These are phyloP conservation scores for Cudoniella acicularis DNA, from an alignment of 495 filamentous ascomycete genomes.

Conservation along the genomic window DNA sequence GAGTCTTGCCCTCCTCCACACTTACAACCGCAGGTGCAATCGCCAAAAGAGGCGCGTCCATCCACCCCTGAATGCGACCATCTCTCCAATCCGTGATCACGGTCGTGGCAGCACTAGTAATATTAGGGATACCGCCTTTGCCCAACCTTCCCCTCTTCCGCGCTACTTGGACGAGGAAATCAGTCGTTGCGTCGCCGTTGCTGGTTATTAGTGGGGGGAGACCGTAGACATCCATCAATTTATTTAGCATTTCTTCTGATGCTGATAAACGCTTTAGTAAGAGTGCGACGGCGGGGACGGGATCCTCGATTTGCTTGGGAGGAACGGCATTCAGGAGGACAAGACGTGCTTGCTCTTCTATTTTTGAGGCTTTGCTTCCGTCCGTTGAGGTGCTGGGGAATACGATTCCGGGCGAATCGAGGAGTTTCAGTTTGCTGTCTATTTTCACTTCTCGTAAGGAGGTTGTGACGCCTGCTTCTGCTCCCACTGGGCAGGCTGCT, in stretches of 20 bases:
- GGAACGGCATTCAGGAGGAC: constrained; percentile 88
- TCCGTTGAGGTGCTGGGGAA: constrained; percentile 59
- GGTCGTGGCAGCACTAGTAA: constrained; percentile 81
- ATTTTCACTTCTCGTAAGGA: constrained; percentile 85
- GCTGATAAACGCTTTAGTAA: constrained; percentile 73
- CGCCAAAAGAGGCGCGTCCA: constrained; percentile 62
- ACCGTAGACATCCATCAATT: constrained; percentile 76
- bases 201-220: constrained; percentile 70
- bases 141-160: constrained; percentile 87
- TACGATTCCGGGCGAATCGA: constrained; percentile 94
- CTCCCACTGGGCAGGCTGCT: constrained; percentile 79
- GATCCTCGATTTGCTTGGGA: constrained; percentile 90
- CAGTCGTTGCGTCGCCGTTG: constrained; percentile 72
- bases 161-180: constrained; percentile 92
- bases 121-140: constrained; percentile 85
- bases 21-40: constrained; percentile 39
- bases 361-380: constrained; percentile 54
- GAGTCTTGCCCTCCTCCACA: constrained; percentile 29
- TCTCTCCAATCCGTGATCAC: constrained; percentile 96
- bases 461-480: constrained; percentile 92
- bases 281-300: constrained; percentile 77
- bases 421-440: constrained; percentile 88
- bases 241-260: constrained; percentile 65
- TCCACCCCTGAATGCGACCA: constrained; percentile 92
- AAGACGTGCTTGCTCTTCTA: constrained; percentile 77